Evolutionary conservation across 2,329 filamentous ascomycete genomes (phyloP).

Genomic region (Drechslera avenae): DNA sequence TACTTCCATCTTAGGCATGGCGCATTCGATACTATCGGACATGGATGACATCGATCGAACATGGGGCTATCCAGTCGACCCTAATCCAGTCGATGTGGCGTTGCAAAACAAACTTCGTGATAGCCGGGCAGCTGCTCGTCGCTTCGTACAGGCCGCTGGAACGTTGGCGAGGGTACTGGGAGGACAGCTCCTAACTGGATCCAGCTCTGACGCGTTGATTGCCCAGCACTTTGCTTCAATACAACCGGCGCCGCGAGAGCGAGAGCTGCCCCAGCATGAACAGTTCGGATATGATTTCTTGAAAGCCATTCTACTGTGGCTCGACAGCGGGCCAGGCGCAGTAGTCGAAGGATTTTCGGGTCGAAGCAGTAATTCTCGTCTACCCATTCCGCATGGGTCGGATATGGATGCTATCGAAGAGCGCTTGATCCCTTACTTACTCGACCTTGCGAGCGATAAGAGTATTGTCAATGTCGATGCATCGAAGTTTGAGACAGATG

Average conservation of each 20-base stretch:
- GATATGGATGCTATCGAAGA: constrained; percentile 61
- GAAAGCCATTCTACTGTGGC: constrained; percentile 66
- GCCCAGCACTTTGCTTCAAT: constrained; percentile 57
- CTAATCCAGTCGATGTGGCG: constrained; percentile 57
- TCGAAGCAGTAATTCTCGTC: constrained; percentile 51
- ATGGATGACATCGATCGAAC: constrained; percentile 62
- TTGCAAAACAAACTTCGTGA: constrained; percentile 62
- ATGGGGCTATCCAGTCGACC: constrained; percentile 66
- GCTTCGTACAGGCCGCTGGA: constrained; percentile 67
- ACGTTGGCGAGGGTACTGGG: constrained; percentile 63
- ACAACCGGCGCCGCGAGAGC: constrained; percentile 50
- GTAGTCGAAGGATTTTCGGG: constrained; percentile 63
- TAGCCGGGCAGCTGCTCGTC: constrained; percentile 60
- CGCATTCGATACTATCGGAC: constrained; percentile 55
- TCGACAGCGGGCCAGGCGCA: constrained; percentile 62
- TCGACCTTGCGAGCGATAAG: constrained; percentile 56
- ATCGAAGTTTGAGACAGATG: constrained; percentile 63
- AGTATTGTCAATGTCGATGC: constrained; percentile 62
- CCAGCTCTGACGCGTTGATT: constrained; percentile 44
- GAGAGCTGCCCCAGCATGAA: constrained; percentile 47
- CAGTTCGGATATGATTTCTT: constrained; percentile 69
- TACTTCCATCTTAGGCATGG: constrained; percentile 46
- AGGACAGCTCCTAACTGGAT: constrained; percentile 55
- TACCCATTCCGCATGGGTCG: constrained; percentile 59
- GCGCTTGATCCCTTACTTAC: constrained; percentile 63